phyloP scores from a whole-genome alignment of 441 rosid genomes.

The Erodium trifolium region DNA sequence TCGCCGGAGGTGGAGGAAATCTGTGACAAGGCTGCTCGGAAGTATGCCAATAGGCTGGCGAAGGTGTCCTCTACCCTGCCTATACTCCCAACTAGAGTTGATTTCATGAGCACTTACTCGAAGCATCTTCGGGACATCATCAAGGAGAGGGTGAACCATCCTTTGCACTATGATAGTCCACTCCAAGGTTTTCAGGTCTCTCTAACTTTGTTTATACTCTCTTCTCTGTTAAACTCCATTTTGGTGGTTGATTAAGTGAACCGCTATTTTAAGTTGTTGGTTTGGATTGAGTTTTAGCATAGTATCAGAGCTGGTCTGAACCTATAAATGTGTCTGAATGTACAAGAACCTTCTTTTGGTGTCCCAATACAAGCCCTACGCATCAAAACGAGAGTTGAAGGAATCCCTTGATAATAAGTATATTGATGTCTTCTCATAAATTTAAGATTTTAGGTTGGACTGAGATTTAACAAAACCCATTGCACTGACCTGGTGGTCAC shows the following conservation, averaged over 20 bases:
- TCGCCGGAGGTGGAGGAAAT: conserved; percentile 78
- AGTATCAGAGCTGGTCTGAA: too few relatives aligned
- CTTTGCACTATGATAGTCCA: conserved; percentile 59
- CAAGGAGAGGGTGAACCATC: conserved; percentile 71
- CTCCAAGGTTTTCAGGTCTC: conserved; percentile 65
- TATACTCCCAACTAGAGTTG: conserved; percentile 36
- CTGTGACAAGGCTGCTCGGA: conserved; percentile 59
- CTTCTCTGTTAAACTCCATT: not conserved
- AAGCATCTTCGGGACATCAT: conserved; percentile 61
- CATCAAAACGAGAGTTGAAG: too few relatives aligned
- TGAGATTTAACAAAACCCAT: too few relatives aligned
- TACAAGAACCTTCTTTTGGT: too few relatives aligned
- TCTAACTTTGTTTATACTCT: not conserved
- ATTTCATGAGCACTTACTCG: conserved; percentile 66
- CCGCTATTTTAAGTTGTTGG: too few relatives aligned
- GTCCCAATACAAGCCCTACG: too few relatives aligned
- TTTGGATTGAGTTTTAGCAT: too few relatives aligned
- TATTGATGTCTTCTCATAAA: too few relatives aligned
- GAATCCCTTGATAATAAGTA: too few relatives aligned
- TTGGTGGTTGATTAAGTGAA: not conserved
- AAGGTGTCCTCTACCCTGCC: conserved; percentile 55
- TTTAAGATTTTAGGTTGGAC: too few relatives aligned
- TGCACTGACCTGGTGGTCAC: too few relatives aligned
- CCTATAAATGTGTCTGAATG: too few relatives aligned
- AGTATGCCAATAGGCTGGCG: conserved; percentile 53